Percentiles rank a stretch among this genome's conserved stretches.
Evolutionary conservation across 2,329 filamentous ascomycete genomes (phyloP).

Genomic region (Paraconiothyrium sp.): DNA sequence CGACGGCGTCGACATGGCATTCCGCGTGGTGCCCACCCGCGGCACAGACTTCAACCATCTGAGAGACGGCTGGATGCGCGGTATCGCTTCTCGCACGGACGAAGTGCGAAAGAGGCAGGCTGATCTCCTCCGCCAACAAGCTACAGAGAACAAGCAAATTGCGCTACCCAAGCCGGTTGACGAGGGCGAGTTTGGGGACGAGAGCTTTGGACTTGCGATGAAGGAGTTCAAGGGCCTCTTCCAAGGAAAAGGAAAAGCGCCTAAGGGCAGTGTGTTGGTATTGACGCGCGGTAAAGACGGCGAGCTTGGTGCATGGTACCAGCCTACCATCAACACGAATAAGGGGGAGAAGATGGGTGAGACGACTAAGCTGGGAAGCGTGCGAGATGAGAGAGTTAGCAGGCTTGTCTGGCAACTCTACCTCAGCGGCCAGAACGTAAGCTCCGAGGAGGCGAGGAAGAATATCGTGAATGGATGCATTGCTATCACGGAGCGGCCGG

Average conservation of each 20-base stretch:
- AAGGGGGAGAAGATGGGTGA: conserved; percentile 54
- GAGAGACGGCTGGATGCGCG: conserved; percentile 88
- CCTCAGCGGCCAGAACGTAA: conserved; percentile 84
- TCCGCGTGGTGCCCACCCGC: conserved; percentile 87
- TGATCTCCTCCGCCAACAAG: conserved; percentile 53
- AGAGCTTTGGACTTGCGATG: conserved; percentile 78
- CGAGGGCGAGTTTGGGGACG: conserved; percentile 68
- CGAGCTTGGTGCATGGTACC: conserved; percentile 56
- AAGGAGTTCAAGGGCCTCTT: conserved; percentile 84
- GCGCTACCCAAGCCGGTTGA: conserved; percentile 44
- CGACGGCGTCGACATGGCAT: conserved; percentile 72
- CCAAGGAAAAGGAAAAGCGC: conserved; percentile 76
- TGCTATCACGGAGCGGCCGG: conserved; percentile 85
- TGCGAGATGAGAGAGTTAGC: conserved; percentile 81
- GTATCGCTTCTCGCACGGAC: conserved; percentile 78
- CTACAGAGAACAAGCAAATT: conserved; percentile 49
- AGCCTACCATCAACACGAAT: conserved; percentile 37
- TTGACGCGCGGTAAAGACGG: conserved; percentile 74
- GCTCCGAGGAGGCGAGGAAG: conserved; percentile 80
- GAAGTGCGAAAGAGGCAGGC: conserved; percentile 52
- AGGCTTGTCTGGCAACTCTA: conserved; percentile 90
- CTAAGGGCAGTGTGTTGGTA: conserved; percentile 81
- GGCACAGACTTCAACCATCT: conserved; percentile 95
- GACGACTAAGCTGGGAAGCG: conserved; percentile 71
- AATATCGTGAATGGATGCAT: conserved; percentile 89